phyloP scores from a whole-genome alignment of 495 filamentous ascomycete species.

The Apodospora peruviana region DNA sequence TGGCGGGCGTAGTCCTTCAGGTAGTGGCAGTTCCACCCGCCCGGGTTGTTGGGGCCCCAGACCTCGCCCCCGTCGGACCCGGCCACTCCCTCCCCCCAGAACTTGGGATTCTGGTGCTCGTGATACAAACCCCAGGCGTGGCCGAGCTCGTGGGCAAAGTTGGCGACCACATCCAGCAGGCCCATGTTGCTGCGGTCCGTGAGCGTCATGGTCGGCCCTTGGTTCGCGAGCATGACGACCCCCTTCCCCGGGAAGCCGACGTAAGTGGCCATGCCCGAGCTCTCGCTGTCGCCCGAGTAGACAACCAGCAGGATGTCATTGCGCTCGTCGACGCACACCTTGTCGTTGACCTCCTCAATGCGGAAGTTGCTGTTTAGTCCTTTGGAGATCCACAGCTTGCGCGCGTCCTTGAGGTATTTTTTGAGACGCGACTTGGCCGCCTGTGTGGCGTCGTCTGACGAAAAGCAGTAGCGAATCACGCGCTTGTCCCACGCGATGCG shows the following conservation, averaged over 20 bases:
- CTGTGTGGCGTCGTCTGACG: neutral
- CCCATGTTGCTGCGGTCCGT: constrained; percentile 1
- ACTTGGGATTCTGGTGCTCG: constrained; percentile 14
- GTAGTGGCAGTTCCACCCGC: neutral
- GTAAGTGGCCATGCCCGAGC: neutral
- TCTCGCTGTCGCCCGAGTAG: neutral
- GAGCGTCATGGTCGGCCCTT: constrained; percentile 1
- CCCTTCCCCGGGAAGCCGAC: neutral
- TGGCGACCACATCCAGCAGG: constrained; percentile 4
- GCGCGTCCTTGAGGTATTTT: neutral
- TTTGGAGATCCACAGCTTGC: too few species aligned
- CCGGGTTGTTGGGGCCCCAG: neutral
- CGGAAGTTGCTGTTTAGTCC: neutral
- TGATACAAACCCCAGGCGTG: constrained; percentile 15
- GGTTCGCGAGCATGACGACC: neutral
- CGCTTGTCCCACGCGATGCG: neutral
- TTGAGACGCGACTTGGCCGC: neutral
- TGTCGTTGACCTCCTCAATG: neutral
- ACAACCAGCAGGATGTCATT: neutral
- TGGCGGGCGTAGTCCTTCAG: constrained; percentile 9
- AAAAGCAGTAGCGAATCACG: neutral
- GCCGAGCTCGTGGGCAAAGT: constrained; percentile 15
- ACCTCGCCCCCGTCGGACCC: neutral
- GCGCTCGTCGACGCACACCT: neutral
- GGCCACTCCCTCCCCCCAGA: constrained; percentile 4